Conservation (phyloP, 2,329 filamentous ascomycete species). For the Sordariomycetes sp. region DNA sequence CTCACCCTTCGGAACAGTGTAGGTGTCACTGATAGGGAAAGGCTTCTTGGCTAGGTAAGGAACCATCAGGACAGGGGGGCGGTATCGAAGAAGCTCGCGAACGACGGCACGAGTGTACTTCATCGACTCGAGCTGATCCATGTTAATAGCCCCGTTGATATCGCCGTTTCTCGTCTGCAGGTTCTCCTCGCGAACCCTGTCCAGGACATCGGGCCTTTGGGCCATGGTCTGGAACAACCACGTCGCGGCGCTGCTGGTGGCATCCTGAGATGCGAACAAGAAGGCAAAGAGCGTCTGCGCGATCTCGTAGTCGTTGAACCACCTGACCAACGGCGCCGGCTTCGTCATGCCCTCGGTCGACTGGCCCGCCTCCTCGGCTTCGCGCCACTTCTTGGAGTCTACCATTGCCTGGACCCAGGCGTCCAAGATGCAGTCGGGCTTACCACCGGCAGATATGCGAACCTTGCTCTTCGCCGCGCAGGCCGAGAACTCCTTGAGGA, state of each 20-base stretch:
- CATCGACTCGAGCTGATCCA: constrained; percentile 83
- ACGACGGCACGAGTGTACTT: constrained; percentile 85
- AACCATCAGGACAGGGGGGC: constrained; percentile 93
- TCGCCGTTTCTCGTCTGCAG: constrained; percentile 63
- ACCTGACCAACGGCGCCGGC: constrained; percentile 68
- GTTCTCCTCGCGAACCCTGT: constrained; percentile 87
- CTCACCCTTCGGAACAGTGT: constrained; percentile 81
- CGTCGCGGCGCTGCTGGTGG: constrained; percentile 82
- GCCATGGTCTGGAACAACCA: constrained; percentile 95
- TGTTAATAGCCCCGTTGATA: constrained; percentile 52
- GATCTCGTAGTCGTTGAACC: constrained; percentile 85
- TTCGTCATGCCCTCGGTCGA: constrained; percentile 60
- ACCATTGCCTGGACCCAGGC: constrained; percentile 85
- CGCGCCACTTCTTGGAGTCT: constrained; percentile 68
- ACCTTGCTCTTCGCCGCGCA: constrained; percentile 90
- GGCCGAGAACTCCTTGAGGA: constrained; percentile 76
- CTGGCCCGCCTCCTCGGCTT: constrained; percentile 62
- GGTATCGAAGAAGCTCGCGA: constrained; percentile 82
- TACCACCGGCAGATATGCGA: constrained; percentile 77
- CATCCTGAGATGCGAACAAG: constrained; percentile 94
- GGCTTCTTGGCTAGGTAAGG: constrained; percentile 90
- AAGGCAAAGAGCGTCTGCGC: constrained; percentile 91
- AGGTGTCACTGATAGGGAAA: constrained; percentile 77
- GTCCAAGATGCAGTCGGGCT: constrained; percentile 88
- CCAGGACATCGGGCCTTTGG: constrained; percentile 83